Evolutionary conservation across 805 yeast genomes (phyloP), one percentile per base, ranked within the genome.

Genomic region (Candida koratica): DNA sequence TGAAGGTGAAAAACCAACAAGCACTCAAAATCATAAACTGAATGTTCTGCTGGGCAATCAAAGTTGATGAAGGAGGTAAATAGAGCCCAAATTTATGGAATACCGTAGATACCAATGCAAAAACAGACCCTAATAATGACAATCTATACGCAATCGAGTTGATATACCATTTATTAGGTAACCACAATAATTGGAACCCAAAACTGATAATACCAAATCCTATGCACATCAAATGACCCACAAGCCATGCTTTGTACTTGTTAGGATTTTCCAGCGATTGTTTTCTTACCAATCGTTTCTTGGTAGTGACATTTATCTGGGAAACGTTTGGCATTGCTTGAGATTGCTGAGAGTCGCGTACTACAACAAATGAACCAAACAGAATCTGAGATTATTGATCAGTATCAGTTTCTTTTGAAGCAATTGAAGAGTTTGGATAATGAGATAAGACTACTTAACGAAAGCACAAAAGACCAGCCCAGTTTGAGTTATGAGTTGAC

Each of bases 21-120:
- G 54, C 17, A 0, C 79, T 73, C 37, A 83, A 57, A 3, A 74
- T 43, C 37, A 79, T 60, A 51, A 74, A 76, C 58, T 86, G 96
- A 66, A 83, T 83, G 54, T 84, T 84, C 46, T 77, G 86, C 16
- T 86, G 75, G 7, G 88, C 79, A 37, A 85, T 52, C 53, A 88
- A 62, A 4, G 79, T 75, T 38, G 73, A 71, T 52, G 77, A 69
- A 4, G 79, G 69, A 5, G 95, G 94, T 42, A 62, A 53, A 35
- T 71, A 66, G 13, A 76, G 63, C 16, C 79, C 79, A 61, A 79
- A 80, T 45, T 76, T 77, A 31, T 81, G 80, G 20, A 71, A 49
- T 35, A 77, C 62, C 1, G 85, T 70, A 28, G 79, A 61, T 1
- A 69, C 42, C 47, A 77, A 71, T 4, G 88, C 67, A 9, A 61